Base-by-base conservation (phyloP, 805 yeast species). In the Candida andamanensis region DNA sequence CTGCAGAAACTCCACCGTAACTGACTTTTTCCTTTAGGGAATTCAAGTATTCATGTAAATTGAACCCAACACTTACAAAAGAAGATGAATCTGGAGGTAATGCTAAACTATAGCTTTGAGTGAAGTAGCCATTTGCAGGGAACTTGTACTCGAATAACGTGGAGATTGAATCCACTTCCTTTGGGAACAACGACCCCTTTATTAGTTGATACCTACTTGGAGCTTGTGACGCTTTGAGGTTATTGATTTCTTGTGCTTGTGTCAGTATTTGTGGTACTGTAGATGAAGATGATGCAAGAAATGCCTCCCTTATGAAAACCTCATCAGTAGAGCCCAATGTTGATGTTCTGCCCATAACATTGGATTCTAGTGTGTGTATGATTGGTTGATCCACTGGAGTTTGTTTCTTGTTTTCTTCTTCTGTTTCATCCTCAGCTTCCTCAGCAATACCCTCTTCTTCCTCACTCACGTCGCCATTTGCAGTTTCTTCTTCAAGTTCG, bases 71-170 rank as follows among this genome's bases (percentile, higher is more conserved):
- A 6, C 58, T 47, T 4, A 62, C 50, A 24, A 50, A 47, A 4
- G 69, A 53, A 33, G 59, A 47, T 11, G 60, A 35, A 25, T 63
- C 68, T 8, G 52, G 52, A 9, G 70, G 69, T 29, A 65, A 57
- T 2, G 58, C 38, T 6, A 64, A 21, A 3, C 67, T 46, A 41
- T 61, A 63, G 2, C 67, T 48, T 36, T 60, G 66, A 18, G 55
- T 39, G n/a, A 64, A 51, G 37, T 52, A 62, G 2, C 72, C 72
- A 33, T 55, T 56, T 1, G 67, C 50, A 9, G 58, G 58, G 32
- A 65, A 54, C 30, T 49, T 49, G 42, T 60, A 64, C 23, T 64
- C 67, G 37, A 63, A 59, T 30, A 63, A 45, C n/a, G 60, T 50
- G 7, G 54, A 36, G 15, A 42, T 35, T 7, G 52, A 42, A 5